These are phyloP conservation scores for Eimeria maxima DNA, from an alignment of 169 alveolate genomes.

Conservation along the genomic window DNA sequence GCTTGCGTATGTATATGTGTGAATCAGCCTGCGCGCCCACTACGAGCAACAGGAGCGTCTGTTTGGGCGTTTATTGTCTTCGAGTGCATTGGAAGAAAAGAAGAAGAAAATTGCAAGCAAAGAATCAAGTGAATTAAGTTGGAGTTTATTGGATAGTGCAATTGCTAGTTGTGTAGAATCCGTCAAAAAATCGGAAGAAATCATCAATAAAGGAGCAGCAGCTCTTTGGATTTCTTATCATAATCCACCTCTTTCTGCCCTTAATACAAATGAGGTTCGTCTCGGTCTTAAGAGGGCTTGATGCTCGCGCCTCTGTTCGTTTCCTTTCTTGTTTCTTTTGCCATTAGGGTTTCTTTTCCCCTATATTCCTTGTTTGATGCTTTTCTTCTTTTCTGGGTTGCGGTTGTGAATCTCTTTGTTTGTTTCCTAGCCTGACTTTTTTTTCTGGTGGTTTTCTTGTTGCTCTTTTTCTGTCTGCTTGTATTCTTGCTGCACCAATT, in stretches of 20 bases:
- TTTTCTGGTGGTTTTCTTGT: background rate
- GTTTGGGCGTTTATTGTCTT: background rate
- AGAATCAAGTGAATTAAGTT: background rate
- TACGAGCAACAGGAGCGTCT: constrained; percentile 84
- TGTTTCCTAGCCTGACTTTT: background rate
- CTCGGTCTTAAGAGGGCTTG: background rate
- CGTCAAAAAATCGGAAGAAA: constrained; percentile 87
- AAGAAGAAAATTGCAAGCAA: background rate
- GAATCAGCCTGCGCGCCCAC: constrained; percentile 83
- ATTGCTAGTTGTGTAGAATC: constrained; percentile 86
- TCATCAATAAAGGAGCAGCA: constrained; percentile 91
- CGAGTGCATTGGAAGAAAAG: background rate
- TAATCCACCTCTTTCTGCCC: constrained; percentile 90
- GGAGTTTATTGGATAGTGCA: constrained; percentile 82
- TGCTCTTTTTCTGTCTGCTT: background rate
- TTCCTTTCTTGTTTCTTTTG: background rate
- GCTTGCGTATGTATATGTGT: constrained; percentile 4
- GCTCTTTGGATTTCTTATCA: constrained; percentile 92
- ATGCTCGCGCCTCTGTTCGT: no score
- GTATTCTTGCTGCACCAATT: background rate
- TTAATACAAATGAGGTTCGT: constrained; percentile 89
- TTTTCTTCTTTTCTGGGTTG: no score
- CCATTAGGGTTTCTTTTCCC: no score
- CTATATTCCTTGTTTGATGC: no score
- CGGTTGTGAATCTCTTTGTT: background rate